Conservation (phyloP, 2,329 filamentous ascomycete species). For the Chaetomiaceae sp. region DNA sequence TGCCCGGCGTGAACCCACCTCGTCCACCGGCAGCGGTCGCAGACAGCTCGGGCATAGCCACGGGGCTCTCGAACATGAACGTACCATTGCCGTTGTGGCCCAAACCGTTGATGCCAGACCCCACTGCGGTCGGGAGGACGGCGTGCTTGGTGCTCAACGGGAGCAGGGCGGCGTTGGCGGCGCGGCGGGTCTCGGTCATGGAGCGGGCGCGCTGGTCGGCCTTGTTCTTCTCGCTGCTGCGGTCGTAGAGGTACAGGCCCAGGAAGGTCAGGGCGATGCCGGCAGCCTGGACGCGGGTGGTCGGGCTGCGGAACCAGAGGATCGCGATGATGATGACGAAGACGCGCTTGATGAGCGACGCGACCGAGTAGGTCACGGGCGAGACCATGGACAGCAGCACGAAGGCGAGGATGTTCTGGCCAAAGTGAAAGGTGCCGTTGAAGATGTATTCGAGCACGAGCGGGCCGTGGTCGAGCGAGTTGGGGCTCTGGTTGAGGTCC, state of each 20-base stretch:
- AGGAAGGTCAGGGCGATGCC: slow-evolving; percentile 87
- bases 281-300: slow-evolving; percentile 72
- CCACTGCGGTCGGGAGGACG: neutral
- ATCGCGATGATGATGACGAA: slow-evolving; percentile 95
- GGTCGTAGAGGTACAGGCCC: slow-evolving; percentile 91
- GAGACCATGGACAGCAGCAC: slow-evolving; percentile 87
- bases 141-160: slow-evolving; percentile 52
- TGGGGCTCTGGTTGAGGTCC: slow-evolving; percentile 49
- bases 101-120: neutral
- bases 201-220: slow-evolving; percentile 75
- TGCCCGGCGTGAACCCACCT: slow-evolving; percentile 5
- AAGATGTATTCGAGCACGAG: slow-evolving; percentile 82
- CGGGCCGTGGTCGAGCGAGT: slow-evolving; percentile 70
- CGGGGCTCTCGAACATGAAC: slow-evolving; percentile 33
- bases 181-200: slow-evolving; percentile 44
- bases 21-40: too few species aligned
- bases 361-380: slow-evolving; percentile 94
- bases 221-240: slow-evolving; percentile 80
- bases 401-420: slow-evolving; percentile 92
- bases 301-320: slow-evolving; percentile 89
- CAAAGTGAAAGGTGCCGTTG: slow-evolving; percentile 95
- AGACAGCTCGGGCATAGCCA: slow-evolving; percentile 19
- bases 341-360: slow-evolving; percentile 91
- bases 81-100: slow-evolving; percentile 23
- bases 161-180: slow-evolving; percentile 56